Evolutionary conservation across 2,329 filamentous ascomycete genomes (phyloP).

Genomic region (Trichoderma sp.): DNA sequence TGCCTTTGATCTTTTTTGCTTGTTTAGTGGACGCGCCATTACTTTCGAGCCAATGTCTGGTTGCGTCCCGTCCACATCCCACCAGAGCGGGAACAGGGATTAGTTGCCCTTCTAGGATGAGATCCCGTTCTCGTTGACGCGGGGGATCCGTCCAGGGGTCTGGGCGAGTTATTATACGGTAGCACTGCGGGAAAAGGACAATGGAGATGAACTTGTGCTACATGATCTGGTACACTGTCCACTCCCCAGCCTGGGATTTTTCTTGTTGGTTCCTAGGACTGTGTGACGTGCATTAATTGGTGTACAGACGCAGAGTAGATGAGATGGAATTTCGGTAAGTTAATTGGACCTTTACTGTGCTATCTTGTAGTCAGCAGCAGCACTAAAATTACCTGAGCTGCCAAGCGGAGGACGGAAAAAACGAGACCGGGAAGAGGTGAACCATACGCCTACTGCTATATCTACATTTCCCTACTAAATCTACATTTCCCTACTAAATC

Average conservation of each 20-base stretch:
- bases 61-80: not conserved
- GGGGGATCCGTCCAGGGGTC: not conserved
- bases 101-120: not conserved
- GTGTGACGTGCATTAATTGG: not conserved
- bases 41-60: constrained; percentile 1
- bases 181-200: not conserved
- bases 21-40: not conserved
- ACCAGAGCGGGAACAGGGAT: not conserved
- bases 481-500: too few species aligned
- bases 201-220: not conserved
- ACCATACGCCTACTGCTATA: too few species aligned
- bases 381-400: not conserved
- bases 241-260: not conserved
- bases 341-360: not conserved
- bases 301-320: not conserved
- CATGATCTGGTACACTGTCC: not conserved
- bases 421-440: too few species aligned
- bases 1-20: not conserved
- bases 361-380: not conserved
- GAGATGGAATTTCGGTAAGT: not conserved
- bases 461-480: too few species aligned
- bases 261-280: not conserved
- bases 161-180: not conserved
- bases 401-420: too few species aligned
- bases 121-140: constrained; percentile 3